phyloP scores from a whole-genome alignment of 352 stramenopile genomes.

The Phytophthora tentaculata region DNA sequence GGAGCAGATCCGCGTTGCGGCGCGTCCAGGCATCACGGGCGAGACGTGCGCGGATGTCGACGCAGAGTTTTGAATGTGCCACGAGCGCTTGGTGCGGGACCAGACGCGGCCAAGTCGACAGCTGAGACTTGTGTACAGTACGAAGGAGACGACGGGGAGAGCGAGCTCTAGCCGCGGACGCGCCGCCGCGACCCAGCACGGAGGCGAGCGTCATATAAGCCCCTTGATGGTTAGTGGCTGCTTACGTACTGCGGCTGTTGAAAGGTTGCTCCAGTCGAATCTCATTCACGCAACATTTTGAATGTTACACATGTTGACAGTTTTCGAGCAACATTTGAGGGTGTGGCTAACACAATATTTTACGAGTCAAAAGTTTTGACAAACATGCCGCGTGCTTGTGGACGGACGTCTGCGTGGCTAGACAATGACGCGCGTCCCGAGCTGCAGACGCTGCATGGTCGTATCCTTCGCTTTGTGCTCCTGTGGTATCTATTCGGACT shows the following conservation, averaged over 20 bases:
- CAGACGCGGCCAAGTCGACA: constrained; percentile 29
- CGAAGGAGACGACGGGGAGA: constrained; percentile 1
- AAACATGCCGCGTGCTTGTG: neutral
- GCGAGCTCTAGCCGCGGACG: constrained; percentile 8
- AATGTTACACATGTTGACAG: no score
- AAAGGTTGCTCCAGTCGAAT: neutral
- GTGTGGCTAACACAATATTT: no score
- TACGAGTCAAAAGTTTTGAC: neutral
- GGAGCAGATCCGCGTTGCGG: constrained; percentile 21
- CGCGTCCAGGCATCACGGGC: constrained; percentile 32
- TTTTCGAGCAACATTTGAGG: no score
- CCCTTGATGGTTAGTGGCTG: constrained; percentile 1
- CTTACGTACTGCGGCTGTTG: neutral
- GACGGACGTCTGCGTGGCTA: constrained; percentile 16
- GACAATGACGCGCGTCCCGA: constrained; percentile 35
- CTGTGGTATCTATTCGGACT: constrained; percentile 37
- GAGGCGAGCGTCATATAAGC: neutral
- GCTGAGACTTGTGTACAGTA: constrained; percentile 2
- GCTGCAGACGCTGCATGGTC: constrained; percentile 26
- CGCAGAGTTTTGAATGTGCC: constrained; percentile 11
- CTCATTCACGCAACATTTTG: neutral
- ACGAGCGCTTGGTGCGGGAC: constrained; percentile 31
- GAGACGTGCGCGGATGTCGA: constrained; percentile 5
- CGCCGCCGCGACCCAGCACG: constrained; percentile 1
- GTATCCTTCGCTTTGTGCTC: constrained; percentile 18